Conservation (phyloP, 2,329 filamentous ascomycete species). For the Lasiodiplodia gonubiensis region DNA sequence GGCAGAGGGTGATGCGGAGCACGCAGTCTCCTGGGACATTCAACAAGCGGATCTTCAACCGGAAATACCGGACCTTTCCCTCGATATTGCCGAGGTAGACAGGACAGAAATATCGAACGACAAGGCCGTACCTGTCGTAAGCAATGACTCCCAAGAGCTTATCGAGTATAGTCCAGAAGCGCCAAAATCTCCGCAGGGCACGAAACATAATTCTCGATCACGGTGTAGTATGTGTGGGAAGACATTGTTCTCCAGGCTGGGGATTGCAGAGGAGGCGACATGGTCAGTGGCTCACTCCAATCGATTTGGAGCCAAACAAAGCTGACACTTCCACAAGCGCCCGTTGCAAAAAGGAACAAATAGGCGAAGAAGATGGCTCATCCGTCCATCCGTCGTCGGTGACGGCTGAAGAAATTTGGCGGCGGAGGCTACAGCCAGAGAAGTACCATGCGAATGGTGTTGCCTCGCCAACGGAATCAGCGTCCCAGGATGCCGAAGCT, state of each 20-base stretch:
- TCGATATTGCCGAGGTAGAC: not conserved
- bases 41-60: slow-evolving; percentile 1
- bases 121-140: not conserved
- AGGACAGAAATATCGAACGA: not conserved
- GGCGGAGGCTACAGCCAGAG: not conserved
- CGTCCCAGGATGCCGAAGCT: not conserved
- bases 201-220: not conserved
- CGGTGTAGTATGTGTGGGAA: slow-evolving; percentile 8
- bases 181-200: not conserved
- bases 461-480: not conserved
- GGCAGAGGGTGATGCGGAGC: not conserved
- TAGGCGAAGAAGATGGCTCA: not conserved
- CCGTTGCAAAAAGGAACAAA: not conserved
- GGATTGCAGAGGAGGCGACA: not conserved
- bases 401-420: slow-evolving; percentile 12
- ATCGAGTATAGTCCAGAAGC: not conserved
- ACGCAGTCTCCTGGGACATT: not conserved
- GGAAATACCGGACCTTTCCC: slow-evolving; percentile 12
- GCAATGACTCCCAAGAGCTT: not conserved
- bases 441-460: not conserved
- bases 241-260: not conserved
- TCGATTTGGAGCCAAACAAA: not conserved
- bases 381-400: not conserved
- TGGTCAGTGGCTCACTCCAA: not conserved
- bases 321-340: not conserved